These are phyloP conservation scores for Pythium dissimile DNA, from an alignment of 352 stramenopile genomes.

Conservation along the genomic window DNA sequence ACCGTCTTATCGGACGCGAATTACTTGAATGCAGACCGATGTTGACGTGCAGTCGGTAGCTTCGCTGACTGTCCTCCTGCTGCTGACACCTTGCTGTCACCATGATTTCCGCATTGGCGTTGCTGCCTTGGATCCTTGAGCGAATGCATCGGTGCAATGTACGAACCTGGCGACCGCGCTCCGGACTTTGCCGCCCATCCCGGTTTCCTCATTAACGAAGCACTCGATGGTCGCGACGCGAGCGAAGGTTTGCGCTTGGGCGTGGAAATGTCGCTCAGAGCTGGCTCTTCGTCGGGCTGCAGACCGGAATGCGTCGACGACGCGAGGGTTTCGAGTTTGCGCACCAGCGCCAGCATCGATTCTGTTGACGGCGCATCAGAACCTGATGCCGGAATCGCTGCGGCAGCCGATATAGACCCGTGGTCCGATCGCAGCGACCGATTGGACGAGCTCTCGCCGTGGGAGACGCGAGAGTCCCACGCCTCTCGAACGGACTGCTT, in stretches of 20 bases:
- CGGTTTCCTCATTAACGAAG: not conserved
- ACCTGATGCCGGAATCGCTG: slow-evolving; percentile 9
- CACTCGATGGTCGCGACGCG: not conserved
- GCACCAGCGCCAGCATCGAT: slow-evolving; percentile 34
- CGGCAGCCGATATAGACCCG: slow-evolving; percentile 7
- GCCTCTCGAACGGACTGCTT: not conserved
- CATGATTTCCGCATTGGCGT: not conserved
- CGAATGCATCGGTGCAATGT: slow-evolving; percentile 2
- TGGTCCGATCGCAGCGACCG: slow-evolving; percentile 17
- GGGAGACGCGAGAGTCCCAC: too few species aligned
- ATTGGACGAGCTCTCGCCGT: slow-evolving; percentile 15
- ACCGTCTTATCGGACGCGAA: too few species aligned
- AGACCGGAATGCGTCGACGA: not conserved
- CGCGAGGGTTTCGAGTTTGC: slow-evolving; percentile 32
- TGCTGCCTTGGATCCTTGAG: slow-evolving; percentile 8
- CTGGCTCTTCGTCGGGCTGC: slow-evolving; percentile 21
- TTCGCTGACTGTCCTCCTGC: not conserved
- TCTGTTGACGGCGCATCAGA: slow-evolving; percentile 29
- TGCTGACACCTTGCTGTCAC: not conserved
- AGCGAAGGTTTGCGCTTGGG: not conserved
- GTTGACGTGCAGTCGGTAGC: too few species aligned
- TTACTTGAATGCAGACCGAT: too few species aligned
- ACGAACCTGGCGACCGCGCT: not conserved
- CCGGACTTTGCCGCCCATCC: not conserved
- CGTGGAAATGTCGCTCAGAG: slow-evolving; percentile 3